A percentile compares a stretch with the other conserved stretches of the same genome.
Conservation (phyloP, 768 basidiomycete species). For the Boletus rufocinnamomeus region DNA sequence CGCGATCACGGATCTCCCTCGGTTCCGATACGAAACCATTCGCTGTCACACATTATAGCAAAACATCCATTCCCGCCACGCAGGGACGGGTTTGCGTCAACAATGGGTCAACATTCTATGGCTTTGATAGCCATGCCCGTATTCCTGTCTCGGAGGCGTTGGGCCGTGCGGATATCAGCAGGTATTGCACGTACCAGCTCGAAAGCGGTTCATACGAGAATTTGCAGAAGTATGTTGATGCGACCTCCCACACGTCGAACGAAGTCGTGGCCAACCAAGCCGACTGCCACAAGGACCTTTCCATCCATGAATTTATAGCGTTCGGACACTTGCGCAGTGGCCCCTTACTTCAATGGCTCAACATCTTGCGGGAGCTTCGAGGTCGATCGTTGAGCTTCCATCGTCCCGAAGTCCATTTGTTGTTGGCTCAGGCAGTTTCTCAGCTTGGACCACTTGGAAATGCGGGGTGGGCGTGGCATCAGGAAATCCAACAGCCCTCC, state of each 20-base stretch:
- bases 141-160: slow-evolving; percentile 21
- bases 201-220: slow-evolving; percentile 34
- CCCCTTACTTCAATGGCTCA: no score
- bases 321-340: no score
- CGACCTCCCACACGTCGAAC: slow-evolving; percentile 44
- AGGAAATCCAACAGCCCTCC: no score
- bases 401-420: no score
- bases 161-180: slow-evolving; percentile 13
- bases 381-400: no score
- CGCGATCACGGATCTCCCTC: no score
- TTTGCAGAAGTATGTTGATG: slow-evolving; percentile 39
- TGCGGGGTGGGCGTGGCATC: no score
- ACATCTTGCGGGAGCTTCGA: no score
- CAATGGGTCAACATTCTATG: slow-evolving; percentile 35
- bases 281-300: slow-evolving; percentile 35
- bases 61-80: slow-evolving; percentile 13
- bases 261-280: slow-evolving; percentile 44
- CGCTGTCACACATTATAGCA: slow-evolving; percentile 18
- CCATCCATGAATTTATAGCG: no score
- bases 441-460: no score
- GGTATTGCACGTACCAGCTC: slow-evolving; percentile 37
- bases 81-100: slow-evolving; percentile 29
- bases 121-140: slow-evolving; percentile 31
- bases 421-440: no score
- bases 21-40: slow-evolving; percentile 29